Evolutionary conservation across 495 filamentous ascomycete genomes (phyloP), one percentile per base, ranked within the genome.

Genomic region (Tuber calosporum): DNA sequence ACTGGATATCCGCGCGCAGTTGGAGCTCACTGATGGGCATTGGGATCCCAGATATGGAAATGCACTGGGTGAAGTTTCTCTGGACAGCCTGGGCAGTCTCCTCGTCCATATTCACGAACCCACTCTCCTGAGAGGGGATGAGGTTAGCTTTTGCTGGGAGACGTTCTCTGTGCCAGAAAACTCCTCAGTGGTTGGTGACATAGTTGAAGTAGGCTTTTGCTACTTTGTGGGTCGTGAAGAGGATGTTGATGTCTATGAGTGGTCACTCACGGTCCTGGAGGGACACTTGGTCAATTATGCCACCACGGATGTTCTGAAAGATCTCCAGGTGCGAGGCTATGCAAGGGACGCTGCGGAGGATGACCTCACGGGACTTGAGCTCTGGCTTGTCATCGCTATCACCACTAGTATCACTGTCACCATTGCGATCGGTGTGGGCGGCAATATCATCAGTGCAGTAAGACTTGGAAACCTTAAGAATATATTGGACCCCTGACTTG

Each of bases 221-320:
- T 4, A 45, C 26, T 36, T 69, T 37, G 0, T 38, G 30, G 1
- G 30, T 26, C 0, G 66, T 37, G n/a, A 75, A 75, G 37, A 68
- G 45, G 19, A 75, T 68, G n/a, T 45, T 58, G 1, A 69, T 17
- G 48, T 75, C 67, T 19, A 67, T 38, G 15, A 69, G 66, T 5
- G 26, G 53, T 62, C 39, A 45, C n/a, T 69, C 66, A 2, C 40
- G 37, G 7, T 45, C 26, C 19, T 37, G 26, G 13, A 69, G 11
- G 26, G 7, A 22, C 8, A 73, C 42, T 9, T n/a, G 37, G 9
- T 73, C 71, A 22, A 75, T 42, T 37, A 66, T 37, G 22, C 74
- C 74, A 6, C 74, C 74, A 0, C 74, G 70, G 34, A 75, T 69
- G 39, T 75, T 75, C 36, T 30, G 42, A 22, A 67, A 73, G 34